Percentiles rank a stretch among this genome's conserved stretches.
These are phyloP conservation scores for Camelina sativa DNA, from an alignment of 345 rosid genomes.

Conservation along the genomic window DNA sequence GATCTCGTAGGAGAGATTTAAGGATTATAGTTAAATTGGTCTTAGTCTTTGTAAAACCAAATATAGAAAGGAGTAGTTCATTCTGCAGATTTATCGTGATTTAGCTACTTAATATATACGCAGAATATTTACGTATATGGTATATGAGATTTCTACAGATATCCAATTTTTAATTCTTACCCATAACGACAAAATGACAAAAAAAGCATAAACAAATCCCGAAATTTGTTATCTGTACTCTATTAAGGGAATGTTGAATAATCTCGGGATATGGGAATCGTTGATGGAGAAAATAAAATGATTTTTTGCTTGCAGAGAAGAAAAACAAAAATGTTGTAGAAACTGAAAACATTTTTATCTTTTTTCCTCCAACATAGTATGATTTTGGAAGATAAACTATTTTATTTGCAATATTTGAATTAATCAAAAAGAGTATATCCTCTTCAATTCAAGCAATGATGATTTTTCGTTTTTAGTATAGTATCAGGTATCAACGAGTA, in stretches of 20 bases:
- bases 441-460: no score
- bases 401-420: no score
- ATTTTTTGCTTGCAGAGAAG: neutral
- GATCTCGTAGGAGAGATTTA: conserved; percentile 34
- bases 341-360: neutral
- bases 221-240: conserved; percentile 2
- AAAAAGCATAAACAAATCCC: conserved; percentile 33
- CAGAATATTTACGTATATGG: neutral
- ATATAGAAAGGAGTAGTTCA: conserved; percentile 32
- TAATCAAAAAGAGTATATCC: no score
- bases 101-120: conserved; percentile 6
- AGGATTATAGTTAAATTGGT: conserved; percentile 23
- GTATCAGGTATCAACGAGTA: no score
- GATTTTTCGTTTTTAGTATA: no score
- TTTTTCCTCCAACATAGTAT: no score
- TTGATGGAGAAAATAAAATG: neutral
- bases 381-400: no score
- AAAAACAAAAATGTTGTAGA: neutral
- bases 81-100: conserved; percentile 42
- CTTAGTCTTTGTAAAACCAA: conserved; percentile 31
- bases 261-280: conserved; percentile 18
- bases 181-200: conserved; percentile 21
- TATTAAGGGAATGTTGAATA: conserved; percentile 33
- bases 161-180: neutral
- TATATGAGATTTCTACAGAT: neutral